Evolutionary conservation across 306 rosid genomes (phyloP).

Genomic region (Vigna unguiculata): DNA sequence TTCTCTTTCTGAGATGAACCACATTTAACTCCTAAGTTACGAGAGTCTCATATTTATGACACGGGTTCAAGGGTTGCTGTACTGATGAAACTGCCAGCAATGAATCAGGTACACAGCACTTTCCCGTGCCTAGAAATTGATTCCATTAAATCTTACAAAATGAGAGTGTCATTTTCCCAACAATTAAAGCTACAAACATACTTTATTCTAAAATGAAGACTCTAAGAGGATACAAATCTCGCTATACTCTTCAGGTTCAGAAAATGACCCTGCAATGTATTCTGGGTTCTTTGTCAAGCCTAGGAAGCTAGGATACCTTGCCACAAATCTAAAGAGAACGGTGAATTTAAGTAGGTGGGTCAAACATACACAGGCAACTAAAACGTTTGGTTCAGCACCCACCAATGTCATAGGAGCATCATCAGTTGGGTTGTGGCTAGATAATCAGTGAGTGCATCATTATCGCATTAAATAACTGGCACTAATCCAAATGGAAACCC

Average conservation of each 20-base stretch:
- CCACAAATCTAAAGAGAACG: neutral
- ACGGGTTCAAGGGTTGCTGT: neutral
- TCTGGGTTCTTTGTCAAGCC: neutral
- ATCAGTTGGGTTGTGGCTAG: neutral
- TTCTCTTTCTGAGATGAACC: neutral
- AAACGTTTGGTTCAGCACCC: constrained; percentile 1
- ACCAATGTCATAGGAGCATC: neutral
- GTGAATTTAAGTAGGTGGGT: neutral
- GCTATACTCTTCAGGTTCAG: neutral
- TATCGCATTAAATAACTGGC: neutral
- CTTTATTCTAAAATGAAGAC: neutral
- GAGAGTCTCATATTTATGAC: neutral
- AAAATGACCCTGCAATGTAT: neutral
- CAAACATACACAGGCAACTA: neutral
- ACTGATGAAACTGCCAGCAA: neutral
- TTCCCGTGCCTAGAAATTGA: neutral
- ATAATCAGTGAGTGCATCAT: neutral
- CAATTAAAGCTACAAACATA: neutral
- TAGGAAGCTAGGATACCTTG: neutral
- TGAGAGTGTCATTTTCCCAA: neutral
- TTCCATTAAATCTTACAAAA: no score
- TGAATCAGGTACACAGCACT: neutral
- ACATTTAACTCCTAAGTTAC: neutral
- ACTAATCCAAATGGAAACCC: neutral
- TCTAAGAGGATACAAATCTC: neutral